Evolutionary conservation across 208 protist species (phyloP), one percentile per base, ranked within the genome.

Genomic region (Acanthamoeba sp.): DNA sequence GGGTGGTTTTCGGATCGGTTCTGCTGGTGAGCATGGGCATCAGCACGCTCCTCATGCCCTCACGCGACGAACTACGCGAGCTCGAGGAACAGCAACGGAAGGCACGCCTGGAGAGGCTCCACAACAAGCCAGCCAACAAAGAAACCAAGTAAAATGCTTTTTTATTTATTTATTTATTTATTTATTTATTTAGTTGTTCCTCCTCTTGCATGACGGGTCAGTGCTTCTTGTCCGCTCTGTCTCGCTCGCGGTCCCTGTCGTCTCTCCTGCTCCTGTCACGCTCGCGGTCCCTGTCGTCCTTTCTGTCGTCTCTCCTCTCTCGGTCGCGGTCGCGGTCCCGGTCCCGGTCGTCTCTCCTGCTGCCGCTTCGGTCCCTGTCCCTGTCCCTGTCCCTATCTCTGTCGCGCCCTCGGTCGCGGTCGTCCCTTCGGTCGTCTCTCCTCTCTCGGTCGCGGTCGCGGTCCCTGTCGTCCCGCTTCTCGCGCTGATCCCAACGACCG

Each of bases 51-150:
- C 5, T 80, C 18, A 80, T 80, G 71, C 71, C 71, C 34, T 80
- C 71, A 7, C 71, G 71, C 24, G 71, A 80, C 20, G 71, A 80
- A 14, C 1, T 80, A 38, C 71, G 38, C 5, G 71, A 80, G 38
- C 36, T 80, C 36, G 71, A 80, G 32, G 71, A n/a, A 18, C 71
- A 80, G 38, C 71, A 80, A n/a, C 71, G 71, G 48, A n/a, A 42
- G 32, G 71, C 71, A 5, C 71, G 71, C 6, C 71, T 48, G 4
- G 71, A 42, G 71, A 24, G 36, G 38, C 71, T 80, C 27, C 29
- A 0, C 20, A 0, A 27, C 29, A 6, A 29, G 55, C 55, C 24
- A 29, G 18, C 55, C 55, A 29, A 16, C 0, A 24, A 62, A 62
- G 24, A 62, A 6, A 32, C 24, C 6, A 62, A 62, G 0, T 62